phyloP scores from a whole-genome alignment of 345 rosid species.

The Arabis alpina region DNA sequence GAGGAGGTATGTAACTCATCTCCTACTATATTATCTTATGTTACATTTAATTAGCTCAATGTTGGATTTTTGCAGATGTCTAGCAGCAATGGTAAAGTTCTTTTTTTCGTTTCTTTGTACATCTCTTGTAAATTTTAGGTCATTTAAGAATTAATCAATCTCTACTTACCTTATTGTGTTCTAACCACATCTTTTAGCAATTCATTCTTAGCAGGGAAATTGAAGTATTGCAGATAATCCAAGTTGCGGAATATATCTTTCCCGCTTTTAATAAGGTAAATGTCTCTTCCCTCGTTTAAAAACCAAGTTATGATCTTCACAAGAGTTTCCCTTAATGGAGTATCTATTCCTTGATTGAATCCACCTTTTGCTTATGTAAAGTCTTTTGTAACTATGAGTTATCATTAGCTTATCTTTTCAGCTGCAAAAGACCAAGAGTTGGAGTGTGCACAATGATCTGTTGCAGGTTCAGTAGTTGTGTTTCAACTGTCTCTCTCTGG shows the following conservation, averaged over 20 bases:
- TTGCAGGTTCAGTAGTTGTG: constrained; percentile 15
- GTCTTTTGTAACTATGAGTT: not conserved
- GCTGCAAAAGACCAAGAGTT: constrained; percentile 13
- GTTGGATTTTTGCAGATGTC: not conserved
- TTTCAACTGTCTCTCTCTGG: too few species aligned
- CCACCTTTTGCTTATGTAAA: not conserved
- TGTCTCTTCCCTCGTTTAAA: not conserved
- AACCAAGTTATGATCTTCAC: not conserved
- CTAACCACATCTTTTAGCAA: not conserved
- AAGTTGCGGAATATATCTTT: not conserved
- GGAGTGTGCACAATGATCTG: constrained; percentile 5
- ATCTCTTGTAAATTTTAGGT: not conserved
- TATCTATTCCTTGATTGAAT: not conserved
- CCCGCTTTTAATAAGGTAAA: not conserved
- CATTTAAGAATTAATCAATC: too few species aligned
- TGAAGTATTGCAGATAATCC: not conserved
- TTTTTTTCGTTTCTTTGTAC: not conserved
- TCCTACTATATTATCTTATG: not conserved
- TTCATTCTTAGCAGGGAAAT: not conserved
- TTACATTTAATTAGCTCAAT: not conserved
- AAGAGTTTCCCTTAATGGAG: not conserved
- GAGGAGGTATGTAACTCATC: not conserved
- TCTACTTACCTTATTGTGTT: not conserved
- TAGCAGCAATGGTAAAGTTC: constrained; percentile 2
- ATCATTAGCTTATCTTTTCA: not conserved